These are phyloP conservation scores for Monilinia vaccinii-corymbosi DNA, from an alignment of 2,329 filamentous ascomycete species.

Conservation along the genomic window DNA sequence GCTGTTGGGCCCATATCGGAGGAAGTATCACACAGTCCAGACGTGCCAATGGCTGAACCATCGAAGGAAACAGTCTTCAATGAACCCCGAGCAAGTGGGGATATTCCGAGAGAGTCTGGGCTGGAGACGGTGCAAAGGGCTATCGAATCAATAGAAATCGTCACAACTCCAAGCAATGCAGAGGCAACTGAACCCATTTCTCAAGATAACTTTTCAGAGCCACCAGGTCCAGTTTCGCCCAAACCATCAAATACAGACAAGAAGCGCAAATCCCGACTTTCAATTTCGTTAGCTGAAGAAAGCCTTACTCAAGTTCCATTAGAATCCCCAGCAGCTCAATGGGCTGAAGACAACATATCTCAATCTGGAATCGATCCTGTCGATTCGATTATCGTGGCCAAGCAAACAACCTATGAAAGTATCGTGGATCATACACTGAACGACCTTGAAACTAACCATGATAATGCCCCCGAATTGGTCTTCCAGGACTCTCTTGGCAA, in stretches of 20 bases:
- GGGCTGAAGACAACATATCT: constrained; percentile 4
- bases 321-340: neutral
- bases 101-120: neutral
- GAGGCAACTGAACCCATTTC: neutral
- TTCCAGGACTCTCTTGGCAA: neutral
- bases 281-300: constrained; percentile 5
- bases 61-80: neutral
- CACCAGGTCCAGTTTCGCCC: neutral
- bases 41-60: neutral
- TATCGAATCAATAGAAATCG: neutral
- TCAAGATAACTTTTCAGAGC: neutral
- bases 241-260: constrained; percentile 21
- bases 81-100: neutral
- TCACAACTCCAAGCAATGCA: neutral
- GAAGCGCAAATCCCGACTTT: constrained; percentile 16
- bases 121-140: constrained; percentile 3
- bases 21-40: neutral
- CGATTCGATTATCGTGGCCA: neutral
- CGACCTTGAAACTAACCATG: neutral
- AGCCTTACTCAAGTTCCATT: neutral
- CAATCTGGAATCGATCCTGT: neutral
- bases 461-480: neutral
- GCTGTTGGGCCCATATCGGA: neutral
- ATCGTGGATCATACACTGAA: neutral
- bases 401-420: neutral